Conservation (phyloP, 1,139 yeast genomes). For the Scheffersomyces cryptocercus region DNA sequence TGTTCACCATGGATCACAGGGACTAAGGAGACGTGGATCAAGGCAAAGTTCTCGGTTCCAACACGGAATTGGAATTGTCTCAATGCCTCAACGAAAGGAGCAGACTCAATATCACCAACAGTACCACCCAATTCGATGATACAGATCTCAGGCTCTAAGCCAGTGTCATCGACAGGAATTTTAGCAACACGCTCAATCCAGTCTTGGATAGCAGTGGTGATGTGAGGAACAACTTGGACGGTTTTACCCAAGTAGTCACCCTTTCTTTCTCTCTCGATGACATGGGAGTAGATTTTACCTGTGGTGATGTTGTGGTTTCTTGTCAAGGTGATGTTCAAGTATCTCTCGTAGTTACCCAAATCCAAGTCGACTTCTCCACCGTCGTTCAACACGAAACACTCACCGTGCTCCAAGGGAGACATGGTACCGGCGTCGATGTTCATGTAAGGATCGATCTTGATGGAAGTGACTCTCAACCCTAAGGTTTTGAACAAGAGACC, state of each 20-base stretch:
- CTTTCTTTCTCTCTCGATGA: conserved; percentile 90
- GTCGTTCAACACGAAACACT: conserved; percentile 94
- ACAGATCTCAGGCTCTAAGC: conserved; percentile 89
- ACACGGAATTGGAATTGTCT: conserved; percentile 98
- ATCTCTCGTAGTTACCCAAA: conserved; percentile 96
- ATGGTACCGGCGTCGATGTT: conserved; percentile 99
- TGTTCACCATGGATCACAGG: conserved; percentile 99
- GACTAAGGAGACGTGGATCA: conserved; percentile 94
- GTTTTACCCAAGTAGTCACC: conserved; percentile 99
- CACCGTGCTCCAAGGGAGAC: conserved; percentile 99
- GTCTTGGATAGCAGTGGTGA: conserved; percentile 95
- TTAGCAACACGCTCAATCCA: conserved; percentile 95
- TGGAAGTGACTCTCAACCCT: conserved; percentile 93
- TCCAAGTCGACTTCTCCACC: conserved; percentile 99
- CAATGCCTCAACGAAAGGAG: conserved; percentile 97
- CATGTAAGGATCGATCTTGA: conserved; percentile 98
- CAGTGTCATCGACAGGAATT: conserved; percentile 91
- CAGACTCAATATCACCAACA: conserved; percentile 98
- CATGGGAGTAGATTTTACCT: conserved; percentile 93
- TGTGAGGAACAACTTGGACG: conserved; percentile 98
- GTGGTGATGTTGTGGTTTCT: conserved; percentile 96
- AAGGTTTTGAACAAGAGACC: conserved; percentile 92
- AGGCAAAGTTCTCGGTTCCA: conserved; percentile 89
- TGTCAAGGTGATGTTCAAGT: conserved; percentile 88
- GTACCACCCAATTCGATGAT: conserved; percentile 98